A percentile compares a stretch with the other conserved stretches of the same genome.
These are phyloP conservation scores for Chlorella variabilis DNA, from an alignment of 163 green algal genomes.

Conservation along the genomic window DNA sequence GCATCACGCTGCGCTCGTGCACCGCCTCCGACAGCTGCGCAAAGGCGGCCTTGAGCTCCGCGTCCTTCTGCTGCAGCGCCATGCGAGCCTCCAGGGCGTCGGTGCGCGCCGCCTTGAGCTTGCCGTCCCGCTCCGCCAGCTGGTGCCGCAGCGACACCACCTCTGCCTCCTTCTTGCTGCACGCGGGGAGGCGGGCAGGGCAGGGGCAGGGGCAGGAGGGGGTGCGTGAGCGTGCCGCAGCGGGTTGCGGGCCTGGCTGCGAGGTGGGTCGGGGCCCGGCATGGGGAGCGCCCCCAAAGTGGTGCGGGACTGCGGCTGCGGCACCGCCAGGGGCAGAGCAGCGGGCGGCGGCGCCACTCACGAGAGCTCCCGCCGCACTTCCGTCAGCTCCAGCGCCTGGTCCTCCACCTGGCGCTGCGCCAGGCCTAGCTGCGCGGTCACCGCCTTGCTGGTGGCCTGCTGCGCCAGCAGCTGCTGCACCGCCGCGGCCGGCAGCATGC, in stretches of 20 bases:
- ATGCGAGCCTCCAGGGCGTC: slow-evolving; percentile 26
- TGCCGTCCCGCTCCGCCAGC: slow-evolving; percentile 30
- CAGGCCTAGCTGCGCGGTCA: background rate
- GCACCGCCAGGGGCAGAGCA: background rate
- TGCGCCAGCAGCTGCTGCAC: slow-evolving; percentile 34
- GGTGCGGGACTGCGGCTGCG: background rate
- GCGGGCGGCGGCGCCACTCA: slow-evolving; percentile 25
- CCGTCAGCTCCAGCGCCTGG: slow-evolving; percentile 14
- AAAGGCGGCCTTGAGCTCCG: slow-evolving; percentile 12
- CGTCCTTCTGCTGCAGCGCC: slow-evolving; percentile 33
- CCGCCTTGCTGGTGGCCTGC: slow-evolving; percentile 5
- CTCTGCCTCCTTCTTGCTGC: slow-evolving; percentile 18
- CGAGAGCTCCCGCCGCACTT: slow-evolving; percentile 16
- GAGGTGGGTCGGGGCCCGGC: too few species aligned
- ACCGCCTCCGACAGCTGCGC: slow-evolving; percentile 19
- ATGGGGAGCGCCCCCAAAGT: too few species aligned
- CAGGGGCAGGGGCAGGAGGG: background rate
- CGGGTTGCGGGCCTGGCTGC: too few species aligned
- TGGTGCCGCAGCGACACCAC: slow-evolving; percentile 17
- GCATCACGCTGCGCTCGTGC: slow-evolving; percentile 22
- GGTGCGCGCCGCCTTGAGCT: slow-evolving; percentile 30
- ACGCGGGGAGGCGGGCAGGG: background rate
- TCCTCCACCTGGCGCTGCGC: slow-evolving; percentile 20
- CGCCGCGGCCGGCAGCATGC: background rate
- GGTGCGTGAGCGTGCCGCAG: background rate